phyloP scores from a whole-genome alignment of 257 asterid genomes.

The Cynanchum wilfordii region DNA sequence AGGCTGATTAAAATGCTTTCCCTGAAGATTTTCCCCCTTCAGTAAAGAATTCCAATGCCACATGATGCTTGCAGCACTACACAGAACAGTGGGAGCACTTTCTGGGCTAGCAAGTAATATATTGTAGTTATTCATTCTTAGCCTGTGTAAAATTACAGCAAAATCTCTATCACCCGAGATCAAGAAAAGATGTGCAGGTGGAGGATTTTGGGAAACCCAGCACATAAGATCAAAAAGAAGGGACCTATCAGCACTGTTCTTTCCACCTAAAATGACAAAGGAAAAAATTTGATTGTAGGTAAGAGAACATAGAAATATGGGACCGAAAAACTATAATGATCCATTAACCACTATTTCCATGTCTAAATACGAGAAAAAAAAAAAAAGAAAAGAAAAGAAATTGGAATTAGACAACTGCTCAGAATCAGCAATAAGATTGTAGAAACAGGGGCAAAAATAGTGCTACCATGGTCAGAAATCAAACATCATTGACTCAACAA shows the following conservation, averaged over 20 bases:
- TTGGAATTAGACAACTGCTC: neutral
- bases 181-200: constrained; percentile 86
- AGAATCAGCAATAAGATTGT: neutral
- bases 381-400: neutral
- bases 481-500: neutral
- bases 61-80: constrained; percentile 93
- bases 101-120: constrained; percentile 73
- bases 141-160: constrained; percentile 69
- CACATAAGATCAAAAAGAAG: constrained; percentile 87
- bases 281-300: neutral
- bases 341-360: neutral
- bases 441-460: neutral
- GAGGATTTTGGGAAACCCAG: constrained; percentile 96
- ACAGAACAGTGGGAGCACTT: constrained; percentile 54
- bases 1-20: constrained; percentile 86
- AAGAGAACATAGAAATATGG: neutral
- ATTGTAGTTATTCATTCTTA: constrained; percentile 87
- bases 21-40: constrained; percentile 64
- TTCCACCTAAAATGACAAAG: constrained; percentile 52
- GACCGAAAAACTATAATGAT: neutral
- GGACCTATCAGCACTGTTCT: constrained; percentile 90
- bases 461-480: neutral
- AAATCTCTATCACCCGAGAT: constrained; percentile 88
- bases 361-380: neutral
- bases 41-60: constrained; percentile 88